Conservation (phyloP, 2,329 filamentous ascomycete species). For the Venturia aucupariae region DNA sequence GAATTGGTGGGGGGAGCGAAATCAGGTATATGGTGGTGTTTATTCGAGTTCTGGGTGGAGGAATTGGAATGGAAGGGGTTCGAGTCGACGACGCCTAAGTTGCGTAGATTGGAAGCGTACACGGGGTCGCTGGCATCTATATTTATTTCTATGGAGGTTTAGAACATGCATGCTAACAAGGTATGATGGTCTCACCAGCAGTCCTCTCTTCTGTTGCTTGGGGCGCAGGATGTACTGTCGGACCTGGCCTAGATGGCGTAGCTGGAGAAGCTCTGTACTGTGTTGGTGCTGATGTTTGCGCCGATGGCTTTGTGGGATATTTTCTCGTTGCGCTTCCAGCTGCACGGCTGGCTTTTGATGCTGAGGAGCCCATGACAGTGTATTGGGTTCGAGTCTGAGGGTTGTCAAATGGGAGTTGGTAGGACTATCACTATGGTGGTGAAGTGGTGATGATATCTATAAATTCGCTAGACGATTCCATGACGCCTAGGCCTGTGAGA, state of each 20-base stretch:
- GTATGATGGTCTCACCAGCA: slow-evolving; percentile 25
- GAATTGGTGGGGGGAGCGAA: slow-evolving; percentile 15
- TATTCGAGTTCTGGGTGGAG: slow-evolving; percentile 33
- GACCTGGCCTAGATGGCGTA: slow-evolving; percentile 27
- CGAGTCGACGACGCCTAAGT: slow-evolving; percentile 49
- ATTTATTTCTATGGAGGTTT: slow-evolving; percentile 40
- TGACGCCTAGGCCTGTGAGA: slow-evolving; percentile 2
- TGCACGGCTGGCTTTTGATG: slow-evolving; percentile 46
- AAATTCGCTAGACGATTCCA: neutral
- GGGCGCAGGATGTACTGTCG: slow-evolving; percentile 31
- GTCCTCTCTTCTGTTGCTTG: slow-evolving; percentile 30
- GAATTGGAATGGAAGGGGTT: slow-evolving; percentile 47
- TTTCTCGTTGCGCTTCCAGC: slow-evolving; percentile 41
- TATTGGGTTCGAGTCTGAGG: neutral
- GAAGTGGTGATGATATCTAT: neutral
- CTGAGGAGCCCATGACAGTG: slow-evolving; percentile 45
- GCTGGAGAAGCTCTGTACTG: slow-evolving; percentile 20
- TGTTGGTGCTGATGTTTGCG: slow-evolving; percentile 21
- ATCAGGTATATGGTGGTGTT: slow-evolving; percentile 22
- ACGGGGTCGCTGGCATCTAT: slow-evolving; percentile 52
- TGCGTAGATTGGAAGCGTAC: slow-evolving; percentile 73
- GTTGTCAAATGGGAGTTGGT: neutral
- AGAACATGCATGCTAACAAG: neutral
- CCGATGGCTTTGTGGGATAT: slow-evolving; percentile 41
- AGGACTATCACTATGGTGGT: neutral